These are phyloP conservation scores for Ceratocystis papillata DNA, from an alignment of 2,329 filamentous ascomycete genomes.

Conservation along the genomic window DNA sequence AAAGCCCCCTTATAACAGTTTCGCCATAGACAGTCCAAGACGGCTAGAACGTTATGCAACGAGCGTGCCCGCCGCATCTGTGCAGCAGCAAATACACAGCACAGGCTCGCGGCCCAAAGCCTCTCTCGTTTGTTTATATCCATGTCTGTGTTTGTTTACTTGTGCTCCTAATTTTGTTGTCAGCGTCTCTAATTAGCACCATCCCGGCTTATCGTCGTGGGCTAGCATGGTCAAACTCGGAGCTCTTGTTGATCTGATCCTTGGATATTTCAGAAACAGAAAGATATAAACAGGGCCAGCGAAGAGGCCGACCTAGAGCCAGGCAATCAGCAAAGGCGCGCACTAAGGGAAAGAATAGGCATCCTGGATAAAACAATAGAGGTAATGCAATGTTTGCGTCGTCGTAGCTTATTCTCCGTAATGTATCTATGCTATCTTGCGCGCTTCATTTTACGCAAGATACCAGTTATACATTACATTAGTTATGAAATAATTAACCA, in stretches of 20 bases:
- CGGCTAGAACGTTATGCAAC: conserved; percentile 9
- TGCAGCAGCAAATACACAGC: neutral
- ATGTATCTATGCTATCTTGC: neutral
- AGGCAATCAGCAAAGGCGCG: neutral
- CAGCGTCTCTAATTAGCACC: conserved; percentile 6
- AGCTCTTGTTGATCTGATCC: conserved; percentile 9
- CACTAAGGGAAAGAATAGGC: neutral
- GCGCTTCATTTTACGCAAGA: neutral
- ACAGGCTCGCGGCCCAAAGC: neutral
- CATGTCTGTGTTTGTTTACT: conserved; percentile 5
- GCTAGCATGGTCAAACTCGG: conserved; percentile 1
- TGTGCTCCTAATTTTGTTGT: neutral
- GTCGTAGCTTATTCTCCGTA: neutral
- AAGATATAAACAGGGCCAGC: neutral
- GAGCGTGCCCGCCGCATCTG: neutral
- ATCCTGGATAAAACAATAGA: neutral
- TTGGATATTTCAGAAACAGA: conserved; percentile 1
- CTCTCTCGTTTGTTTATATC: conserved; percentile 1
- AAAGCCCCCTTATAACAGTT: no score
- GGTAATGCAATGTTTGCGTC: neutral
- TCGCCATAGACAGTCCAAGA: conserved; percentile 15
- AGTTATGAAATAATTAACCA: neutral
- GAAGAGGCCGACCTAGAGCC: neutral
- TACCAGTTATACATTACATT: neutral
- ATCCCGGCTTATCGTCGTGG: conserved; percentile 7